These are phyloP conservation scores for Boechera stricta DNA, from an alignment of 345 rosid genomes.

Conservation along the genomic window DNA sequence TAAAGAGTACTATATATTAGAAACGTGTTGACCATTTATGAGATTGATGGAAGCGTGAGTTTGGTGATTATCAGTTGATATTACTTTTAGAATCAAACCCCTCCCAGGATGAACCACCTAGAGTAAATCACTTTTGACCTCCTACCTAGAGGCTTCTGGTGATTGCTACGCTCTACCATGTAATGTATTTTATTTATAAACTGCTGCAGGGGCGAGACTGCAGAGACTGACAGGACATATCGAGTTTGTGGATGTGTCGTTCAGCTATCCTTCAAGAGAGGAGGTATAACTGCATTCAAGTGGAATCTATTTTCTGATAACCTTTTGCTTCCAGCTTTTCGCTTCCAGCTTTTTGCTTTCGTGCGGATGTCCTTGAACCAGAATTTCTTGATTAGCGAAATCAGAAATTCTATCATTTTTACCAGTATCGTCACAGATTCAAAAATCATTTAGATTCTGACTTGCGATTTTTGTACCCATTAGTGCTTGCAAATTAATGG, in stretches of 20 bases:
- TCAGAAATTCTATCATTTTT: background rate
- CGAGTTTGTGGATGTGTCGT: conserved; percentile 69
- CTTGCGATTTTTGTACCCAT: too few relatives aligned
- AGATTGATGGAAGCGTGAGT: conserved; percentile 24
- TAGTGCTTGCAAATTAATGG: conserved; percentile 1
- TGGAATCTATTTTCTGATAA: background rate
- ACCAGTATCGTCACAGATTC: too few relatives aligned
- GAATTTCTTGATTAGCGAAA: conserved; percentile 6
- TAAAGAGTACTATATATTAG: conserved; percentile 9
- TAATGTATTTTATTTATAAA: conserved; percentile 26
- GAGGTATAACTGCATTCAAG: conserved; percentile 53
- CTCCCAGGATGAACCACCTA: conserved; percentile 7
- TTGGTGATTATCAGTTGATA: background rate
- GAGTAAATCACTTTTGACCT: conserved; percentile 22
- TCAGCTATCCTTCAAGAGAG: conserved; percentile 69
- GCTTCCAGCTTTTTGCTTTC: conserved; percentile 12
- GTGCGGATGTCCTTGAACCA: conserved; percentile 25
- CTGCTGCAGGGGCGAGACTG: conserved; percentile 59
- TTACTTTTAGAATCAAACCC: conserved; percentile 17
- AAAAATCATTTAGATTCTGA: too few relatives aligned
- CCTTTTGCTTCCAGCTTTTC: conserved; percentile 13
- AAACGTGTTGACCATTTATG: conserved; percentile 23
- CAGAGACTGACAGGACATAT: conserved; percentile 66
- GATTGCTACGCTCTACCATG: conserved; percentile 25
- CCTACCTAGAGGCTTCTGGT: conserved; percentile 14